Conservation (phyloP, 1,284 basidiomycete genomes). For the Chondrostereum purpureum region DNA sequence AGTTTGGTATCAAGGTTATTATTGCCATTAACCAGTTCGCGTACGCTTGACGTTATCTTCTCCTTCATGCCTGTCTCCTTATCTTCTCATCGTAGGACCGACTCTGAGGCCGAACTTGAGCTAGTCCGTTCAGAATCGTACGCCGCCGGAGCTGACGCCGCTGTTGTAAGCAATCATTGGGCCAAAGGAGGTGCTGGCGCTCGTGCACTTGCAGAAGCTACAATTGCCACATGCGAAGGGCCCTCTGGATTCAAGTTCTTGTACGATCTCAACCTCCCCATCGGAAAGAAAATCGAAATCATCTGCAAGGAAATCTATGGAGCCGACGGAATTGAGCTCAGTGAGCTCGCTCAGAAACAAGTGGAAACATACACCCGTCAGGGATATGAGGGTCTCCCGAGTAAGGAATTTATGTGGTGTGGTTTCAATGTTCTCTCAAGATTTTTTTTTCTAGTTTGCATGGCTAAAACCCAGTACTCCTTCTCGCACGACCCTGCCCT, state of each 20-base stretch:
- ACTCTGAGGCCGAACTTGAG: slow-evolving; percentile 86
- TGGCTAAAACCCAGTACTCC: slow-evolving; percentile 98
- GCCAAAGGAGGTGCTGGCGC: slow-evolving; percentile 89
- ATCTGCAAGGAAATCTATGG: slow-evolving; percentile 90
- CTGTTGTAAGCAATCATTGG: slow-evolving; percentile 96
- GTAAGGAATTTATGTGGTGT: slow-evolving; percentile 39
- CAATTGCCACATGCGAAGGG: slow-evolving; percentile 80
- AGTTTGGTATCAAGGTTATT: slow-evolving; percentile 96
- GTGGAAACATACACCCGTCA: slow-evolving; percentile 90
- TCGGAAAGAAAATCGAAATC: slow-evolving; percentile 82
- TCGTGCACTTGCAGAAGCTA: slow-evolving; percentile 79
- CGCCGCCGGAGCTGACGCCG: slow-evolving; percentile 88
- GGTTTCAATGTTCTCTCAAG: slow-evolving; percentile 10
- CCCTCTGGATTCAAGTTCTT: slow-evolving; percentile 85
- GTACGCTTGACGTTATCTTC: slow-evolving; percentile 40
- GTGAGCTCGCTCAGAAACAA: slow-evolving; percentile 79
- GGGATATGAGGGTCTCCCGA: slow-evolving; percentile 76
- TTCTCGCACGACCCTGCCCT: slow-evolving; percentile 92
- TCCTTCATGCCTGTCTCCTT: slow-evolving; percentile 7
- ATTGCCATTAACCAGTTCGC: slow-evolving; percentile 95
- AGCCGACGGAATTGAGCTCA: slow-evolving; percentile 83
- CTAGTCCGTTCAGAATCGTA: slow-evolving; percentile 80
- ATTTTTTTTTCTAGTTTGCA: slow-evolving; percentile 90
- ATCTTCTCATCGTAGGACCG: slow-evolving; percentile 59
- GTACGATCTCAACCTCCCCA: slow-evolving; percentile 79